A percentile compares a stretch with the other conserved stretches of the same genome.
phyloP scores from a whole-genome alignment of 2,329 filamentous ascomycete genomes.

The Sphaerostilbella broomeana region DNA sequence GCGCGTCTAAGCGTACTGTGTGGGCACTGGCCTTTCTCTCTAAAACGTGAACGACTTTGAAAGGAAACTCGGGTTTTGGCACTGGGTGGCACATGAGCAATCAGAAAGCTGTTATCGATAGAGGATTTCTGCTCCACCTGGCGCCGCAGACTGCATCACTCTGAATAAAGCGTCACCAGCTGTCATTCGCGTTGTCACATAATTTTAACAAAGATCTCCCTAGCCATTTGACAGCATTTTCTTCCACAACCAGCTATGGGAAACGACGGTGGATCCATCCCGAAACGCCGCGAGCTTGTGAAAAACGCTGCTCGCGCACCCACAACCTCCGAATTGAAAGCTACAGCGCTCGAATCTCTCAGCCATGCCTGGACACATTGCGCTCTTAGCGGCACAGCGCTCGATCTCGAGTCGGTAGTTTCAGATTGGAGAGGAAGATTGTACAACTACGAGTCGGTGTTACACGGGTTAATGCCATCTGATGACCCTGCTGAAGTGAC shows the following conservation, averaged over 20 bases:
- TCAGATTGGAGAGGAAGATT: constrained; percentile 78
- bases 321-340: constrained; percentile 81
- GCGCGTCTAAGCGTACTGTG: constrained; percentile 12
- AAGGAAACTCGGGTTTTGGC: neutral
- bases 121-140: no score
- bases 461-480: constrained; percentile 52
- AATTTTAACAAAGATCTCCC: no score
- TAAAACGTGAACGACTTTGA: neutral
- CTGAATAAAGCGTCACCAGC: no score
- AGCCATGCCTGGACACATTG: constrained; percentile 83
- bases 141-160: no score
- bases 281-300: constrained; percentile 90
- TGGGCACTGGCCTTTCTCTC: neutral
- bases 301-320: constrained; percentile 82
- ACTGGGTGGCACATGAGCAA: constrained; percentile 13
- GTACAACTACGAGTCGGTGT: constrained; percentile 90
- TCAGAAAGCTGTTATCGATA: constrained; percentile 13
- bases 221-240: no score
- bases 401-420: constrained; percentile 65
- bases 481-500: constrained; percentile 50
- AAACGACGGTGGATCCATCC: constrained; percentile 96
- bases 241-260: no score
- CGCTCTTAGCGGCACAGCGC: constrained; percentile 71
- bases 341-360: constrained; percentile 76
- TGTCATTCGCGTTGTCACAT: no score